Percentiles rank a stretch among this genome's conserved stretches.
Evolutionary conservation across 306 rosid genomes (phyloP).

Genomic region (Citrullus colocynthis): DNA sequence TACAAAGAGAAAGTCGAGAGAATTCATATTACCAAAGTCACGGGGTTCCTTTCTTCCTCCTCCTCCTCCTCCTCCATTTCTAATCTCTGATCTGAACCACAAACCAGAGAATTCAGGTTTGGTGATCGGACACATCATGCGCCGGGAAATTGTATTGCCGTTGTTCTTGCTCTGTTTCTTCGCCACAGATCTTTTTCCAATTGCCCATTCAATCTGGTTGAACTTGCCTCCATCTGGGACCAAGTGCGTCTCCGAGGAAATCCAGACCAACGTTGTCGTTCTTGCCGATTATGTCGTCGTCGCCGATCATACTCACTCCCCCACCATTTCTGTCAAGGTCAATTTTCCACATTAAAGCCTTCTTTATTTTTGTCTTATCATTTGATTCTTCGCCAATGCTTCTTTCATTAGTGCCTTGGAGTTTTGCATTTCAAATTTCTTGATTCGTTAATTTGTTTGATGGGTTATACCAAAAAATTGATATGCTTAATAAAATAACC

Average conservation of each 20-base stretch:
- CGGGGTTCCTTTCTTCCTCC: not conserved
- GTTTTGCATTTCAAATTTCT: not conserved
- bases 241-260: constrained; percentile 95
- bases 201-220: constrained; percentile 38
- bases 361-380: not conserved
- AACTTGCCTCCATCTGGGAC: constrained; percentile 48
- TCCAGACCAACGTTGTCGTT: constrained; percentile 83
- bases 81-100: not conserved
- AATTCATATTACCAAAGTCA: not conserved
- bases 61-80: not conserved
- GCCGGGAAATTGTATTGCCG: not conserved
- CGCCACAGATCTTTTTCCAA: constrained; percentile 10
- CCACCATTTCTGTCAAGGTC: constrained; percentile 75
- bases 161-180: constrained; percentile 12
- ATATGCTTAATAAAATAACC: not conserved
- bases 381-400: not conserved
- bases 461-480: not conserved
- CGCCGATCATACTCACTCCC: constrained; percentile 24
- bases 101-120: not conserved
- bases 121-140: not conserved
- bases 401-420: not conserved
- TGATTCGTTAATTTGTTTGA: not conserved
- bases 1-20: too few relatives aligned
- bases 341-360: not conserved
- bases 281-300: constrained; percentile 69